Conservation (phyloP, 2,329 filamentous ascomycete species). For the Verticillium klebahnii region DNA sequence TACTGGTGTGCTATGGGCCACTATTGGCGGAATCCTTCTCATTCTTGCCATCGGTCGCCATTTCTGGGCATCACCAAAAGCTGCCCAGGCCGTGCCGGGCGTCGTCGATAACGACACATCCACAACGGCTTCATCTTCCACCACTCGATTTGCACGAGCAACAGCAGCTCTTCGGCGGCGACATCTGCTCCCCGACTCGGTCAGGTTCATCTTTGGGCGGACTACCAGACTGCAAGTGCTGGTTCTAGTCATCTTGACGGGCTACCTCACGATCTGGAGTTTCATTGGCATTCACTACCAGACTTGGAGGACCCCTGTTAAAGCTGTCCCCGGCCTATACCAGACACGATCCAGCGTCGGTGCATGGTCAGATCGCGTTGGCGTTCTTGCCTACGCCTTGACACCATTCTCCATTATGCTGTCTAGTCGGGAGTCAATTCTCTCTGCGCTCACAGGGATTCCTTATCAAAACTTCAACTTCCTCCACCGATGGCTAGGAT, state of each 20-base stretch:
- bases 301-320: slow-evolving; percentile 66
- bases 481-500: slow-evolving; percentile 71
- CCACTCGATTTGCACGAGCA: slow-evolving; percentile 27
- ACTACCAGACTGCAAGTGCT: slow-evolving; percentile 65
- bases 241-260: slow-evolving; percentile 51
- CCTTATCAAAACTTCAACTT: slow-evolving; percentile 77
- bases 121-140: slow-evolving; percentile 6
- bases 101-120: slow-evolving; percentile 13
- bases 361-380: slow-evolving; percentile 64
- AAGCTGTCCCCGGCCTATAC: slow-evolving; percentile 45
- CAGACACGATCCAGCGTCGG: slow-evolving; percentile 64
- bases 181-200: slow-evolving; percentile 58
- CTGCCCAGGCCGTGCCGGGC: slow-evolving; percentile 3
- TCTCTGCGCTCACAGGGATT: slow-evolving; percentile 66
- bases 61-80: slow-evolving; percentile 8
- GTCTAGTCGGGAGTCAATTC: slow-evolving; percentile 61
- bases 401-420: slow-evolving; percentile 67
- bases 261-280: slow-evolving; percentile 63
- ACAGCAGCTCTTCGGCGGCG: slow-evolving; percentile 20
- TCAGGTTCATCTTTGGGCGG: slow-evolving; percentile 56
- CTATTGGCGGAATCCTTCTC: slow-evolving; percentile 37
- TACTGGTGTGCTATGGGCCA: slow-evolving; percentile 44
- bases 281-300: slow-evolving; percentile 66
- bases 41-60: slow-evolving; percentile 33
- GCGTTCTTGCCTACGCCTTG: slow-evolving; percentile 67